Evolutionary conservation across 352 stramenopile species (phyloP).

Genomic region (Paralagenidium karlingii): DNA sequence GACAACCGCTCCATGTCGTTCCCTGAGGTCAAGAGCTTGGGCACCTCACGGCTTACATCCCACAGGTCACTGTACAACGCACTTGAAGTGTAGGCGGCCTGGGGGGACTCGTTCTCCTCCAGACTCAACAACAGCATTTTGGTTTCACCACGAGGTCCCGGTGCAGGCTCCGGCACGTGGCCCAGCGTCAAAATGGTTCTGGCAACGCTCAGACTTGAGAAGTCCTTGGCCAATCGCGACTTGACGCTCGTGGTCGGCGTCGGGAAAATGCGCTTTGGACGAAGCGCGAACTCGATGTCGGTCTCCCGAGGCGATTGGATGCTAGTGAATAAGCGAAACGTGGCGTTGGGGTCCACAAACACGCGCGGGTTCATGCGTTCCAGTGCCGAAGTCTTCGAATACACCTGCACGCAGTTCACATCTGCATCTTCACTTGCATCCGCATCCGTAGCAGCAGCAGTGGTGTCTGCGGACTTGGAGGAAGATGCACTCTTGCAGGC

Average conservation of each 20-base stretch:
- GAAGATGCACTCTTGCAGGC: too few relatives aligned
- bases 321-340: constrained; percentile 26
- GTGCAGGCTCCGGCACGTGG: neutral
- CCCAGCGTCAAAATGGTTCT: neutral
- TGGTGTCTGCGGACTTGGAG: too few relatives aligned
- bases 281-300: constrained; percentile 24
- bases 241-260: constrained; percentile 23
- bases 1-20: constrained; percentile 44
- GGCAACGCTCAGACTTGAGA: neutral
- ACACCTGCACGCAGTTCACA: too few relatives aligned
- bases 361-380: constrained; percentile 25
- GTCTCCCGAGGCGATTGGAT: constrained; percentile 28
- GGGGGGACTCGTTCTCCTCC: neutral
- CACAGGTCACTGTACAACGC: constrained; percentile 25
- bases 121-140: constrained; percentile 1
- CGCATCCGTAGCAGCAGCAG: too few relatives aligned
- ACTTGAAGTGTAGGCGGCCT: neutral
- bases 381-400: constrained; percentile 21
- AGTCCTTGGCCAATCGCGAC: too few relatives aligned
- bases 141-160: neutral
- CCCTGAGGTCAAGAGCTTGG: constrained; percentile 12
- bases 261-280: constrained; percentile 31
- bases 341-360: constrained; percentile 39
- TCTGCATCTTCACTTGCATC: too few relatives aligned
- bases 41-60: constrained; percentile 20